These are phyloP conservation scores for Fusarium proliferatum DNA, from an alignment of 2,329 filamentous ascomycete species.

Conservation along the genomic window DNA sequence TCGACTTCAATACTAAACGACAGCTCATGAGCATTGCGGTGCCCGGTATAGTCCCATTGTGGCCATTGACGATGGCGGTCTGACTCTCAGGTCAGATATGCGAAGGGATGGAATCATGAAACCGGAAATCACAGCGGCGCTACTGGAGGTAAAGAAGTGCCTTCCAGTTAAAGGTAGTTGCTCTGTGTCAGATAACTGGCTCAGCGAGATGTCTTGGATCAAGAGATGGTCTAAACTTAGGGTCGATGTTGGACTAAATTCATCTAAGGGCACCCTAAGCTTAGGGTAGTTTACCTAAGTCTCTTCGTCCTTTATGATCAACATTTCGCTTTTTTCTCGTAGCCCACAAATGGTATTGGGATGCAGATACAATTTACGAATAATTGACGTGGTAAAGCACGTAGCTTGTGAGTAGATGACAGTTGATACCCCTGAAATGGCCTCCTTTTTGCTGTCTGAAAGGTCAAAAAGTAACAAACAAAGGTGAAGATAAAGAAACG, in stretches of 20 bases:
- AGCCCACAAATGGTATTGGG: no score
- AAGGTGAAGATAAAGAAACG: accelerated
- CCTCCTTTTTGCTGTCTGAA: accelerated
- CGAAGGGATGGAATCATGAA: neutral
- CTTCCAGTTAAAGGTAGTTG: no score
- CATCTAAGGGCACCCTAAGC: neutral
- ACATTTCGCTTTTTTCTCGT: neutral
- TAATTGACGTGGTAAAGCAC: neutral
- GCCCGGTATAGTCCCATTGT: neutral
- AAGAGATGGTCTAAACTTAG: neutral
- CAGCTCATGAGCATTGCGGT: neutral
- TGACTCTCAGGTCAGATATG: neutral
- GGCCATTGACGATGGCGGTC: neutral
- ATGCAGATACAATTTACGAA: neutral
- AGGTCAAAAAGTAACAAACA: accelerated
- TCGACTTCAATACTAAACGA: no score
- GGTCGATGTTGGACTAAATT: neutral
- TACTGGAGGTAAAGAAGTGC: neutral
- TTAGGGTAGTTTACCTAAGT: neutral
- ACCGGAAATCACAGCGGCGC: neutral
- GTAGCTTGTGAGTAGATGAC: neutral
- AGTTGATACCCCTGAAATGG: neutral
- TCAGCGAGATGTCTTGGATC: neutral
- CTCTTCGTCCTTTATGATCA: neutral
- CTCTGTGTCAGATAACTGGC: neutral